Evolutionary conservation across 2,329 filamentous ascomycete genomes (phyloP).

Genomic region (Stylonectria norvegica): DNA sequence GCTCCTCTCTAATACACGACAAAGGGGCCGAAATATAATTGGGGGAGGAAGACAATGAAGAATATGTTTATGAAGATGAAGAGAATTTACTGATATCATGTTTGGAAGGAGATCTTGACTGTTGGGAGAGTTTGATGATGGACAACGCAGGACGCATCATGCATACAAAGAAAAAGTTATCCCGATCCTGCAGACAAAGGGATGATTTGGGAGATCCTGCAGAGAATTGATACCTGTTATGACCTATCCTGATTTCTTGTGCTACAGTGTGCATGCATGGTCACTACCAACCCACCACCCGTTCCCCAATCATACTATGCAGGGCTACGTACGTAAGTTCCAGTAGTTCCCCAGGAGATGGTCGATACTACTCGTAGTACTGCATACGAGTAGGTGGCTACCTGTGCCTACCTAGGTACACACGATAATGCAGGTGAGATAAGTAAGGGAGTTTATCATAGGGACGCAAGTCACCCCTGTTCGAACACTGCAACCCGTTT

Average conservation of each 20-base stretch:
- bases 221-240: conserved; percentile 3
- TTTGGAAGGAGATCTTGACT: conserved; percentile 5
- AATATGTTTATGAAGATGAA: conserved; percentile 11
- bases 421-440: too few relatives aligned
- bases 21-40: conserved; percentile 4
- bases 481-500: too few relatives aligned
- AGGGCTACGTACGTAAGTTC: too few relatives aligned
- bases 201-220: background rate
- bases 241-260: background rate
- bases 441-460: too few relatives aligned
- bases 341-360: too few relatives aligned
- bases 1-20: conserved; percentile 7
- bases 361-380: too few relatives aligned
- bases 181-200: conserved; percentile 3
- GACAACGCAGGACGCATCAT: conserved; percentile 14
- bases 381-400: too few relatives aligned
- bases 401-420: too few relatives aligned
- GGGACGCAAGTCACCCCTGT: too few relatives aligned
- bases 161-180: conserved; percentile 7
- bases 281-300: background rate
- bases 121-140: conserved; percentile 12
- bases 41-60: conserved; percentile 14
- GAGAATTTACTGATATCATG: conserved; percentile 14
- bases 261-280: background rate
- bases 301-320: too few relatives aligned